Percentiles rank a stretch among this genome's conserved stretches.
These are phyloP conservation scores for Yamadazyma triangularis DNA, from an alignment of 1,139 yeast species.

Conservation along the genomic window DNA sequence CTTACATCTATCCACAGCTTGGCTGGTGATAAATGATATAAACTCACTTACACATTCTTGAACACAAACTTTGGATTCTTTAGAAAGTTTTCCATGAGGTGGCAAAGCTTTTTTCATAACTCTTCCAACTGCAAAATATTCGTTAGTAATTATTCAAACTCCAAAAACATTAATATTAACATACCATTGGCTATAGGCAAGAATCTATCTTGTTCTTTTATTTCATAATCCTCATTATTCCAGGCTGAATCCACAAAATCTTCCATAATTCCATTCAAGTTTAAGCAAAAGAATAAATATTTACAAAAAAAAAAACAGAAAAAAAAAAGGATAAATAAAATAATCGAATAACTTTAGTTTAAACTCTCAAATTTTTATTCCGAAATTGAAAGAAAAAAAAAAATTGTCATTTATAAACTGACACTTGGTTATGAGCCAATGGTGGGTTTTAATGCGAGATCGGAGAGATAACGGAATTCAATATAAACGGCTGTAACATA, in stretches of 20 bases:
- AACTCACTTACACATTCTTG: slow-evolving; percentile 97
- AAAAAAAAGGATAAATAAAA: too few relatives aligned
- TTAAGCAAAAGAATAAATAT: too few relatives aligned
- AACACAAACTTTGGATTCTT: slow-evolving; percentile 95
- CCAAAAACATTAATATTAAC: too few relatives aligned
- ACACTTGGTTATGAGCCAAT: too few relatives aligned
- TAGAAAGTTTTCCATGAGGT: slow-evolving; percentile 83
- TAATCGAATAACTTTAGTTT: too few relatives aligned
- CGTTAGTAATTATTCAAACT: too few relatives aligned
- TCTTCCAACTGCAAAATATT: slow-evolving; percentile 48
- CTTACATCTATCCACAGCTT: slow-evolving; percentile 71
- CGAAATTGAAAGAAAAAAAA: too few relatives aligned
- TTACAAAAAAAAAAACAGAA: too few relatives aligned
- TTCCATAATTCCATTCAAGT: too few relatives aligned
- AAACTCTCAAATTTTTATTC: too few relatives aligned
- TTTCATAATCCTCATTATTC: slow-evolving; percentile 41
- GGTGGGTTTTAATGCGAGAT: slow-evolving; percentile 19
- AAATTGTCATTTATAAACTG: too few relatives aligned
- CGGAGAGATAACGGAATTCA: slow-evolving; percentile 22
- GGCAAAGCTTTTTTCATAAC: slow-evolving; percentile 93
- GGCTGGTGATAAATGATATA: slow-evolving; percentile 83
- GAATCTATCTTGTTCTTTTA: slow-evolving; percentile 78
- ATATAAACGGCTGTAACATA: too few relatives aligned
- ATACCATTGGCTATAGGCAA: slow-evolving; percentile 79
- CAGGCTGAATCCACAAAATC: slow-evolving; percentile 17